Evolutionary conservation across 495 filamentous ascomycete species (phyloP).

Genomic region (Aspergillus biplanus): DNA sequence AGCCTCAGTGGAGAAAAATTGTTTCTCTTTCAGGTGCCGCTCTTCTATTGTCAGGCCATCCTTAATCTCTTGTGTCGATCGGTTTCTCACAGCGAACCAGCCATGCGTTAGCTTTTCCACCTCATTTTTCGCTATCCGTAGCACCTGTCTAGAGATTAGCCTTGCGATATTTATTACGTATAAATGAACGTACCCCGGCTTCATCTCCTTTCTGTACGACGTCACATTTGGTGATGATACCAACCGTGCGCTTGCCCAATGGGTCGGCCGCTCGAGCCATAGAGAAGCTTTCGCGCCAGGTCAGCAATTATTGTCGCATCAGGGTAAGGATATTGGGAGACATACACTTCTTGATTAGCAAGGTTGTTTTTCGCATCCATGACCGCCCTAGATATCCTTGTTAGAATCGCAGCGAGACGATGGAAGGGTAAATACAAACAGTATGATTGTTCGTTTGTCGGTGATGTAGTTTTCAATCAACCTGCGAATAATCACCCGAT

Average conservation of each 20-base stretch:
- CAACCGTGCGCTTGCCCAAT: slow-evolving; percentile 53
- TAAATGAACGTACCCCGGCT: slow-evolving; percentile 23
- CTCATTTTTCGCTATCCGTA: slow-evolving; percentile 34
- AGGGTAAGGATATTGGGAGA: background rate
- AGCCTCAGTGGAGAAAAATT: slow-evolving; percentile 38
- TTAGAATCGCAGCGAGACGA: background rate
- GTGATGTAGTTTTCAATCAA: slow-evolving; percentile 51
- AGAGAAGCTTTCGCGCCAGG: slow-evolving; percentile 17
- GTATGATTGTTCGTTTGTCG: slow-evolving; percentile 45
- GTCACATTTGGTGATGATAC: slow-evolving; percentile 43
- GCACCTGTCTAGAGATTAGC: slow-evolving; percentile 20
- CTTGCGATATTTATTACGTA: background rate
- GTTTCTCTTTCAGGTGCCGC: slow-evolving; percentile 37
- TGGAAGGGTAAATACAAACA: slow-evolving; percentile 29
- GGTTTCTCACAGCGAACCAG: slow-evolving; percentile 58
- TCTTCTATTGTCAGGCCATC: slow-evolving; percentile 29
- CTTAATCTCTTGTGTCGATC: slow-evolving; percentile 45
- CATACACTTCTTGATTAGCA: slow-evolving; percentile 31
- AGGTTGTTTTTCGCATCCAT: slow-evolving; percentile 32
- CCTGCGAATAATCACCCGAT: slow-evolving; percentile 37
- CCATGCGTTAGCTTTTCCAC: slow-evolving; percentile 47
- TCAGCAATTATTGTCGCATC: no score
- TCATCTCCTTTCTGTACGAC: slow-evolving; percentile 44
- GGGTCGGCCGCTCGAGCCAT: slow-evolving; percentile 52
- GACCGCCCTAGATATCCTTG: slow-evolving; percentile 23